Conservation (phyloP, 2,329 filamentous ascomycete species). For the Capronia coronata region DNA sequence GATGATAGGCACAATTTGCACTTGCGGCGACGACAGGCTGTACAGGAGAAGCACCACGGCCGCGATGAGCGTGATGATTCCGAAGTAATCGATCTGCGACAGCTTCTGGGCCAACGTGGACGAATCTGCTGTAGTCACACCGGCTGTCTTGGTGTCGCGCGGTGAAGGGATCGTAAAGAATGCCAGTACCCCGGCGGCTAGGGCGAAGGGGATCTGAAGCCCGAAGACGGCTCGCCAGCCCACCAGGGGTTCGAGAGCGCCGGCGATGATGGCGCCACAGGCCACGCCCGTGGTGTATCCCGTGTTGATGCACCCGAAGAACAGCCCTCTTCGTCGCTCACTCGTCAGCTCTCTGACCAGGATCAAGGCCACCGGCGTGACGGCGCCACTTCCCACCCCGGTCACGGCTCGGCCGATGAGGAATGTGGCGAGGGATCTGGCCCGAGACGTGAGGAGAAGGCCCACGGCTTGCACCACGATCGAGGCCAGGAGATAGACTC, state of each 20-base stretch:
- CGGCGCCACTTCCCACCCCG: slow-evolving; percentile 63
- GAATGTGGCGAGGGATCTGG: slow-evolving; percentile 56
- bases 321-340: slow-evolving; percentile 62
- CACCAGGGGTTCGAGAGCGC: slow-evolving; percentile 54
- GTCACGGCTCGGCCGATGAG: slow-evolving; percentile 61
- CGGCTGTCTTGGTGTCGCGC: slow-evolving; percentile 25
- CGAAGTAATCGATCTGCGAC: slow-evolving; percentile 65
- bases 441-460: slow-evolving; percentile 57
- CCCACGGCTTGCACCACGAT: slow-evolving; percentile 56
- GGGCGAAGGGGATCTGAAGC: slow-evolving; percentile 59
- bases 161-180: slow-evolving; percentile 57
- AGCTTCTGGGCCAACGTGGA: slow-evolving; percentile 49
- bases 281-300: slow-evolving; percentile 66
- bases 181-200: slow-evolving; percentile 56
- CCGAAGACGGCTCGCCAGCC: slow-evolving; percentile 74
- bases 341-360: slow-evolving; percentile 67
- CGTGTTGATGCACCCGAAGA: slow-evolving; percentile 66
- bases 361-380: slow-evolving; percentile 68
- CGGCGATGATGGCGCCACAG: slow-evolving; percentile 63
- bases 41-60: slow-evolving; percentile 68
- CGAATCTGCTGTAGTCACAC: slow-evolving; percentile 32
- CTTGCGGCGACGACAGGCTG: slow-evolving; percentile 57
- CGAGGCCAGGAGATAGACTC: slow-evolving; percentile 57
- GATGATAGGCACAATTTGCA: slow-evolving; percentile 55
- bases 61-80: slow-evolving; percentile 58